Base-by-base conservation (phyloP, 2,329 filamentous ascomycete genomes). In the Pezicula carpinea region DNA sequence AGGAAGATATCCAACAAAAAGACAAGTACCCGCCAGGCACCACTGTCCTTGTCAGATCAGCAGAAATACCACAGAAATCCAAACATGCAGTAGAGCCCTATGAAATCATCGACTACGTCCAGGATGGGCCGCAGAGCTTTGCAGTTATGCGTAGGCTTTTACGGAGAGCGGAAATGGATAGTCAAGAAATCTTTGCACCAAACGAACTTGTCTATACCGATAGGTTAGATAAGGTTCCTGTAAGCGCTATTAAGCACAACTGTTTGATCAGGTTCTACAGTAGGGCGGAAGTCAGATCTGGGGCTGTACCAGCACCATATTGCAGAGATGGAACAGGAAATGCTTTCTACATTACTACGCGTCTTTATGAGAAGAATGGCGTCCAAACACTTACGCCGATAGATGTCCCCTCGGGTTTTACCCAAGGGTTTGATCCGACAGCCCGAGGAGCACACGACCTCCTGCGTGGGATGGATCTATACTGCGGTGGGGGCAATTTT, bases 401-500 rank as follows among this genome's bases (percentile, higher is more conserved):
- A 0, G 41, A 39, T 14, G 43, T 45, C 1, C 71, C 68, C 0
- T 31, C 45, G 5, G 59, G 57, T 4, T 53, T 85, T 2, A 70
- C 66, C 0, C 76, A 86, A 63, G 82, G 81, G 0, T 78, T 79
- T 35, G 67, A 83, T 52, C 76, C 79, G 0, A 41, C 46, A 0
- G 53, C 50, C 1, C 26, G 49, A 5, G 47, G 54, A 5, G 48
- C 42, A 34, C 61, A 47, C 49, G 51, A 59, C 15, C 72, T 71
- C 48, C 69, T 87, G 7, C 69, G 68, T 5, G 85, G 83, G 0
- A 66, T 92, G 3, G 86, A 89, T 52, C 68, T 93, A 0, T 95
- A 89, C 58, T 89, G 84, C 54, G 89, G 89, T 1, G 83, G 85
- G 15, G 88, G 89, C 0, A 89, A 84, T 44, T 81, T 93, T 43